Evolutionary conservation across 2,329 filamentous ascomycete species (phyloP).

Genomic region (Basipetospora chlamydospora): DNA sequence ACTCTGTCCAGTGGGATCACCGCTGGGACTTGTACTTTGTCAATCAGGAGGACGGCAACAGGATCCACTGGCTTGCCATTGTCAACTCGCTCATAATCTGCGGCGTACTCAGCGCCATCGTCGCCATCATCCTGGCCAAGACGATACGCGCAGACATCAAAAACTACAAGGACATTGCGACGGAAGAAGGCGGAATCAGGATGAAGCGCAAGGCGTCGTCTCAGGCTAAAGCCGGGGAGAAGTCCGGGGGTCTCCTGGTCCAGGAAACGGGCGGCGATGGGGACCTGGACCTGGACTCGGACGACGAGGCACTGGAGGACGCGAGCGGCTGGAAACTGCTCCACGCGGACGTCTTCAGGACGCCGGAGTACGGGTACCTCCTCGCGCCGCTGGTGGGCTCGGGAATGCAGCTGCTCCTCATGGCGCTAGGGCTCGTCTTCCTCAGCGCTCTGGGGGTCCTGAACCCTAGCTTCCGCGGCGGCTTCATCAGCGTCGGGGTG

Average conservation of each 20-base stretch:
- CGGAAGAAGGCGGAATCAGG: slow-evolving; percentile 52
- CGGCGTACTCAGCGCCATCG: slow-evolving; percentile 60
- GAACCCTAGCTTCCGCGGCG: slow-evolving; percentile 80
- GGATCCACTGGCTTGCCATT: slow-evolving; percentile 80
- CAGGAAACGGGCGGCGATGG: slow-evolving; percentile 37
- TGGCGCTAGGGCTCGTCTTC: slow-evolving; percentile 56
- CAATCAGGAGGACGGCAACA: slow-evolving; percentile 67
- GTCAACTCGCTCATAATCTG: slow-evolving; percentile 77
- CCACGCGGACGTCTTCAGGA: slow-evolving; percentile 75
- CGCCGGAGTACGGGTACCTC: slow-evolving; percentile 54
- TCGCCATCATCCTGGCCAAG: slow-evolving; percentile 66
- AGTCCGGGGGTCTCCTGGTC: slow-evolving; percentile 45
- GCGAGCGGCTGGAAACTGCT: slow-evolving; percentile 79
- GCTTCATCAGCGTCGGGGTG: slow-evolving; percentile 72
- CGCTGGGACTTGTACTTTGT: slow-evolving; percentile 86
- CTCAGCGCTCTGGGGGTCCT: slow-evolving; percentile 63
- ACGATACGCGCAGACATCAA: slow-evolving; percentile 71
- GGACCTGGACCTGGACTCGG: slow-evolving; percentile 35
- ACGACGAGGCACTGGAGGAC: slow-evolving; percentile 62
- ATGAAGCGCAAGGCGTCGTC: slow-evolving; percentile 23
- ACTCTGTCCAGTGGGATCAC: slow-evolving; percentile 65
- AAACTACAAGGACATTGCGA: slow-evolving; percentile 48
- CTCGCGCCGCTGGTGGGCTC: slow-evolving; percentile 72
- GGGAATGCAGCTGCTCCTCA: slow-evolving; percentile 74
- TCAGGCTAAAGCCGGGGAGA: slow-evolving; percentile 24